Percentiles rank a stretch among this genome's conserved stretches.
These are phyloP conservation scores for Nematocida displodere DNA, from an alignment of 371 early-diverging fungal species.

Conservation along the genomic window DNA sequence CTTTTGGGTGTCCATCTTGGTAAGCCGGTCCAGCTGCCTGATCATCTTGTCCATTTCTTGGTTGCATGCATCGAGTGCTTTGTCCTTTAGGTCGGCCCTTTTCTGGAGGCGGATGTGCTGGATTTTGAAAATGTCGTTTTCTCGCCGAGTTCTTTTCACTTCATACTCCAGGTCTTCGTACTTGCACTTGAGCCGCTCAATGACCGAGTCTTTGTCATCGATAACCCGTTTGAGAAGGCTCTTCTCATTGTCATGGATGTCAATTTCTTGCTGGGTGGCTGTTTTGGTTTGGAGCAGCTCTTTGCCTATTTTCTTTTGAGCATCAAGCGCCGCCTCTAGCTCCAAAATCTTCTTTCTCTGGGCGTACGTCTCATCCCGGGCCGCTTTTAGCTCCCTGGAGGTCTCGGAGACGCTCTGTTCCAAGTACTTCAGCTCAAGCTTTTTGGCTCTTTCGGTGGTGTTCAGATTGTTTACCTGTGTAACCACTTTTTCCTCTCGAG, in stretches of 20 bases:
- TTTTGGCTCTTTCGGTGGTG: background rate
- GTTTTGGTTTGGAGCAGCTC: conserved; percentile 54
- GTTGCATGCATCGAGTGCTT: conserved; percentile 55
- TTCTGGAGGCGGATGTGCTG: conserved; percentile 40
- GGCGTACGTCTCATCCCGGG: conserved; percentile 46
- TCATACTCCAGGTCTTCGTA: conserved; percentile 47
- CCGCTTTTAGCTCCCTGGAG: conserved; percentile 36
- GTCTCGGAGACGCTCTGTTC: conserved; percentile 14
- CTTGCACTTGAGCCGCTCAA: conserved; percentile 10
- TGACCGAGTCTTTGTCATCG: conserved; percentile 48
- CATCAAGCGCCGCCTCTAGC: conserved; percentile 52
- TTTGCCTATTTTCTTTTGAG: conserved; percentile 54
- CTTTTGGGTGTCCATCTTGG: conserved; percentile 47
- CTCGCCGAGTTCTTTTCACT: conserved; percentile 21
- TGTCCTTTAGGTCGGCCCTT: conserved; percentile 54
- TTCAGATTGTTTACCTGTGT: conserved; percentile 21
- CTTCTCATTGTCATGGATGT: conserved; percentile 56
- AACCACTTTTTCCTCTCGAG: conserved; percentile 15
- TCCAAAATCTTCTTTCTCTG: conserved; percentile 48
- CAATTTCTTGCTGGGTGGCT: conserved; percentile 38
- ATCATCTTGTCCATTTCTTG: conserved; percentile 51
- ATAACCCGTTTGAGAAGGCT: conserved; percentile 31
- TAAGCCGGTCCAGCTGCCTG: conserved; percentile 49
- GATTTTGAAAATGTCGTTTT: conserved; percentile 34
- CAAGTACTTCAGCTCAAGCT: conserved; percentile 40